Evolutionary conservation across 2,329 filamentous ascomycete species (phyloP), one percentile per base, ranked within the genome.

Genomic region (Diaporthe aspalathi): DNA sequence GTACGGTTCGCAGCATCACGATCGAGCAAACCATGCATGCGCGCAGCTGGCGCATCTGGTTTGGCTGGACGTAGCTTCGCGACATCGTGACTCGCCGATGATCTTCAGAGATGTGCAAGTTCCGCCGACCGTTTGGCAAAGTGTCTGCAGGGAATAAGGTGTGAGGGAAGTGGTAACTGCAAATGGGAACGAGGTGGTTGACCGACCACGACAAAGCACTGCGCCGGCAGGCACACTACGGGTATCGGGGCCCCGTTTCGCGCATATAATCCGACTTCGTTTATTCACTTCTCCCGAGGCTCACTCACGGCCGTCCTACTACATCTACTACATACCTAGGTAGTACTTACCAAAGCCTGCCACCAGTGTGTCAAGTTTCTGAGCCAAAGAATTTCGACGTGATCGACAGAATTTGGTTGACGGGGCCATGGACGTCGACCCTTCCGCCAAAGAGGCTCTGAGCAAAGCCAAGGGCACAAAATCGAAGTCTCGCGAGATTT

Each of bases 21-120:
- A 98, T 93, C 68, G 94, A 95, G 89, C 96, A 99, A 76, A 98
- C 94, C 94, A 99, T 98, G 87, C 96, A 99, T 78, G 96, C 96
- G 83, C 96, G 95, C 76, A 43, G 16, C 67, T 68, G 67, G 67
- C 67, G 67, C 67, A 68, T 68, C 45, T 50, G 43, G 29, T 68
- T 68, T 52, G 67, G 67, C 22, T 60, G 53, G 22, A 68, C 53
- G 52, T 68, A 68, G 53, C 45, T 68, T 38, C 45, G 54, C 17
- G 67, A 60, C 67, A 68, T 68, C 20, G 22, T 68, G 32, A 27
- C 53, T 24, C 14, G 16, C 3, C 9, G 52, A 22, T 38, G 22
- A 2, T 11, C 1, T 38, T 43, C 40, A 1, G 9, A 32, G 27
- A 24, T 50, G 29, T 9, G 16, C 29, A 6, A 49, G 53, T n/a